Conservation (phyloP, 768 basidiomycete genomes). For the Hemileccinum impolitum region DNA sequence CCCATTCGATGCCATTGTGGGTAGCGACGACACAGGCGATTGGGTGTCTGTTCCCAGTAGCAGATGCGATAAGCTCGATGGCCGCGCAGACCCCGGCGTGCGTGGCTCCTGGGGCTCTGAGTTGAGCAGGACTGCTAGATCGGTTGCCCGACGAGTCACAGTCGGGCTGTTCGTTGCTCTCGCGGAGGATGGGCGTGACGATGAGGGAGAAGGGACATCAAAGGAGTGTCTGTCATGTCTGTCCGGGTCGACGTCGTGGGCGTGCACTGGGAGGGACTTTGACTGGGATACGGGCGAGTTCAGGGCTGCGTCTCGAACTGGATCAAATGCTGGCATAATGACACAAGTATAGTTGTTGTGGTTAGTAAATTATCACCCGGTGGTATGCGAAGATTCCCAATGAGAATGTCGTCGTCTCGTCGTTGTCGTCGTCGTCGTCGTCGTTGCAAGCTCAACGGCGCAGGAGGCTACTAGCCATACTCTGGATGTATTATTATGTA, state of each 20-base stretch:
- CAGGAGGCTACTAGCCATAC: background rate
- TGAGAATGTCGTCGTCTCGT: background rate
- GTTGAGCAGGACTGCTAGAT: constrained; percentile 76
- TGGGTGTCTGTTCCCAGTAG: constrained; percentile 30
- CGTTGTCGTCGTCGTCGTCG: constrained; percentile 11
- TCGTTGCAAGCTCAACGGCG: background rate
- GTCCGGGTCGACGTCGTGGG: constrained; percentile 25
- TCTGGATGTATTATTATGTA: constrained; percentile 13
- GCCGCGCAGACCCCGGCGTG: constrained; percentile 34
- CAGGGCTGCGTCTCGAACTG: constrained; percentile 82
- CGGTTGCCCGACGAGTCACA: constrained; percentile 61
- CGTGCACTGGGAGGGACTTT: constrained; percentile 31
- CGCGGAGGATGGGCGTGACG: constrained; percentile 35
- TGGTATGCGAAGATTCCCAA: background rate
- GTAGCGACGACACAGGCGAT: constrained; percentile 19
- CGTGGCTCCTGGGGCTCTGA: constrained; percentile 44
- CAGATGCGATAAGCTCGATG: constrained; percentile 45
- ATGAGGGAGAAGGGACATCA: constrained; percentile 36
- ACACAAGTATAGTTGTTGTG: background rate
- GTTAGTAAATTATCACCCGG: constrained; percentile 16
- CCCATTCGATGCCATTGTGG: constrained; percentile 10
- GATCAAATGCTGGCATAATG: constrained; percentile 61
- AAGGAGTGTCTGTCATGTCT: constrained; percentile 27
- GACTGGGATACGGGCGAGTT: constrained; percentile 64
- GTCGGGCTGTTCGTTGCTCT: constrained; percentile 43